Percentiles rank a stretch among this genome's conserved stretches.
These are phyloP conservation scores for Dendrobium officinale DNA, from an alignment of 106 monocot species.

Conservation along the genomic window DNA sequence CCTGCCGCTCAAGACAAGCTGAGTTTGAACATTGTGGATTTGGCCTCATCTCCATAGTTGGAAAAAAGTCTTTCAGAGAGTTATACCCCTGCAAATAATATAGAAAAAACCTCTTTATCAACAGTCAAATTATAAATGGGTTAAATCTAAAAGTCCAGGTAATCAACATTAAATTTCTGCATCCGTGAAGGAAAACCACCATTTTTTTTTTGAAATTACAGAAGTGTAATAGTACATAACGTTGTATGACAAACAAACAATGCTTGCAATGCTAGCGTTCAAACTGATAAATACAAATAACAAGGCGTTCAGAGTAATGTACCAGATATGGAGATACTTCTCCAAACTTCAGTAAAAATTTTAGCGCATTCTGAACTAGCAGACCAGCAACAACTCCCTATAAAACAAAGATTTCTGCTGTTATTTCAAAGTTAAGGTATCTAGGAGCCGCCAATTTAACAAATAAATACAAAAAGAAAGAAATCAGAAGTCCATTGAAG, in stretches of 20 bases:
- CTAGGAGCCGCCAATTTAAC: neutral
- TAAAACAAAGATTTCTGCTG: conserved; percentile 1
- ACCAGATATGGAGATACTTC: conserved; percentile 96
- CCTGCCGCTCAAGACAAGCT: conserved; percentile 88
- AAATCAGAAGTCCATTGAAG: neutral
- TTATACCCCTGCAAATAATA: conserved; percentile 73
- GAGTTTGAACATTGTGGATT: conserved; percentile 88
- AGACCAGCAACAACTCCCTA: conserved; percentile 97
- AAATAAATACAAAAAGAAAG: neutral
- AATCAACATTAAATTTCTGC: neutral
- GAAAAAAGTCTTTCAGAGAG: conserved; percentile 92
- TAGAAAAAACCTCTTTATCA: neutral
- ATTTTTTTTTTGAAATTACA: neutral
- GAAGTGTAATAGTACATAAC: neutral
- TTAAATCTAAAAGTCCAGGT: neutral
- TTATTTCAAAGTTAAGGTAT: neutral
- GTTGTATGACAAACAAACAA: neutral
- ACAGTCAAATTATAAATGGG: neutral
- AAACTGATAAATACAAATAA: neutral
- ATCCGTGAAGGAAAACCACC: neutral
- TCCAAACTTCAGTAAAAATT: conserved; percentile 89
- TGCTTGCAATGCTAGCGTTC: neutral
- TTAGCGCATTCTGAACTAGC: conserved; percentile 89
- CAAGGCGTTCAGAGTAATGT: conserved; percentile 8
- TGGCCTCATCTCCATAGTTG: conserved; percentile 93